phyloP scores from a whole-genome alignment of 2,329 filamentous ascomycete genomes.

The Alternaria sp. region DNA sequence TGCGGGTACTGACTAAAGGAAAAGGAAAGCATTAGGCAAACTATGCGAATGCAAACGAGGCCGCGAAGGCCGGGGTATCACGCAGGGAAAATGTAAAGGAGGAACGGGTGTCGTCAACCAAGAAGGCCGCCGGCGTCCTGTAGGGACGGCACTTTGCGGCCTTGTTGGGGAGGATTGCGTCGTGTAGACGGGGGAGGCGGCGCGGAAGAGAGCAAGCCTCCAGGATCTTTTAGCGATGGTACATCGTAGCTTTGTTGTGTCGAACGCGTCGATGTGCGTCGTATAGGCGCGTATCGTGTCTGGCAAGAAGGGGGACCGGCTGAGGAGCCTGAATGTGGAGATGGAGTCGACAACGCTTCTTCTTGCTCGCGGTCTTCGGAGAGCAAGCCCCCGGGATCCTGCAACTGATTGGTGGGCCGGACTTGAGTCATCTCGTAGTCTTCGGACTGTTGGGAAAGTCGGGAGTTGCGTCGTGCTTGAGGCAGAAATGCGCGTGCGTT shows the following conservation, averaged over 20 bases:
- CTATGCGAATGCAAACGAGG: conserved; percentile 34
- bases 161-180: conserved; percentile 35
- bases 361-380: conserved; percentile 36
- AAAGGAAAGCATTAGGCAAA: conserved; percentile 24
- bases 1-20: conserved; percentile 8
- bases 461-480: conserved; percentile 41
- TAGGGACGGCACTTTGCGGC: conserved; percentile 37
- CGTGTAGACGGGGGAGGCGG: conserved; percentile 20
- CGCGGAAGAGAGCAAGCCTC: conserved; percentile 35
- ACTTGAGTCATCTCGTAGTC: conserved; percentile 42
- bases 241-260: conserved; percentile 36
- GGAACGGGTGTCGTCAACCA: conserved; percentile 22
- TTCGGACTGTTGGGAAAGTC: conserved; percentile 47
- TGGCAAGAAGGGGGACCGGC: conserved; percentile 19
- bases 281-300: conserved; percentile 18
- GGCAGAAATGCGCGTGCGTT: conserved; percentile 38
- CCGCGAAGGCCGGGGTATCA: conserved; percentile 47
- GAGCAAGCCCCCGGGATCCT: conserved; percentile 38
- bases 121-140: conserved; percentile 48
- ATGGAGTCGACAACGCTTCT: conserved; percentile 19
- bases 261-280: conserved; percentile 34
- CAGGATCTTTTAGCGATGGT: conserved; percentile 42
- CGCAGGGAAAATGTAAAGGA: conserved; percentile 23
- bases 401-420: conserved; percentile 34
- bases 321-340: conserved; percentile 28